These are phyloP conservation scores for Plasmodium malariae DNA, from an alignment of 169 alveolate species.

Conservation along the genomic window DNA sequence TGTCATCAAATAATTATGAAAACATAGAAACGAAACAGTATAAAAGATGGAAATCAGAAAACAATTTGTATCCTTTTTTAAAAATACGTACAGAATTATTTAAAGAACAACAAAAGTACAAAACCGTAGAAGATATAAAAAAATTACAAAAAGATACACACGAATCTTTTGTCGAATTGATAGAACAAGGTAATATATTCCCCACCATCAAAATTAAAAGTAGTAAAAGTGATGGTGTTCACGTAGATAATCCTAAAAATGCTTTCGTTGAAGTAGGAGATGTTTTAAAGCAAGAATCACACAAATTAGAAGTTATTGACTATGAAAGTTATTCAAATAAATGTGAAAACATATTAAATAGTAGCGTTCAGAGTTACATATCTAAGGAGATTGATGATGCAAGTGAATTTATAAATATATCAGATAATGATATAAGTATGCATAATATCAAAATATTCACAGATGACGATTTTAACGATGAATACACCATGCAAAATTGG, in stretches of 20 bases:
- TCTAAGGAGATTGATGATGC: not conserved
- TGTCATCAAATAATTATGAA: constrained; percentile 22
- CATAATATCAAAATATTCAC: constrained; percentile 14
- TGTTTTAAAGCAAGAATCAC: not conserved
- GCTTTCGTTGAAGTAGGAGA: not conserved
- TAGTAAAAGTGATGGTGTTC: too few species aligned
- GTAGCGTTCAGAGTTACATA: not conserved
- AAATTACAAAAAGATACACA: constrained; percentile 14
- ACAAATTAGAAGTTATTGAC: not conserved
- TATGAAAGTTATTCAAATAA: constrained; percentile 18
- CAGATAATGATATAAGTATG: not conserved
- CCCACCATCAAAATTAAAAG: constrained; percentile 26
- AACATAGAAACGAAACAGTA: not conserved
- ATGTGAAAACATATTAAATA: constrained; percentile 2
- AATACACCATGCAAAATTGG: constrained; percentile 23
- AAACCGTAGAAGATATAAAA: constrained; percentile 14
- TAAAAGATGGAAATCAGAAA: constrained; percentile 13
- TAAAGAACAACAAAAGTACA: constrained; percentile 7
- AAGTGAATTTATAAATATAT: not conserved
- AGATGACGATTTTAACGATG: constrained; percentile 26
- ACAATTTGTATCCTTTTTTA: not conserved
- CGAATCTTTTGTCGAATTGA: constrained; percentile 63
- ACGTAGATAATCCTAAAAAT: not conserved
- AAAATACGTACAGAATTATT: constrained; percentile 10
- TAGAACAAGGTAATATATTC: constrained; percentile 31